Evolutionary conservation across 148 eudicot species (phyloP), one percentile per base, ranked within the genome.

Genomic region (Rhododendron molle): DNA sequence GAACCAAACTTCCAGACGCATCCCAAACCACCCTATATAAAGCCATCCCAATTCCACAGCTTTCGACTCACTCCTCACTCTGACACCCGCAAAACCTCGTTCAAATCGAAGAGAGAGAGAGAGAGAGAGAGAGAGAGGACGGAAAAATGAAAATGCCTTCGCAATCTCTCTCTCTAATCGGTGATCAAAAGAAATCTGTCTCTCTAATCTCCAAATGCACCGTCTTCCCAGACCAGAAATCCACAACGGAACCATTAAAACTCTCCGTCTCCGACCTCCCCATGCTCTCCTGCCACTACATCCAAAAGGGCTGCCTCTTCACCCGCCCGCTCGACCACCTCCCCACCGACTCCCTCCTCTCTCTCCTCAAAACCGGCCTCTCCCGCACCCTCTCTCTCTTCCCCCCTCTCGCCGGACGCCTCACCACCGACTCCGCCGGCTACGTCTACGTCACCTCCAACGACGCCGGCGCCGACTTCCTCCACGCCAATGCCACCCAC

Each of bases 271-370:
- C 98, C 5, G 96, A 95, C 88, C 92, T 95, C 13, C 95, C 96
- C 0, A 95, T 95, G 98, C 90, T 95, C 20, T 93, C 98, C 9
- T 95, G 98, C 65, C 97, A 95, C 36, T 95, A 95, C 92, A 95
- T 95, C 76, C 98, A 95, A 76, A 94, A 95, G 38, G 98, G 98
- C 81, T 44, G 88, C 67, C 89, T 95, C 28, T 92, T 93, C 85
- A 85, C 94, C 2, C 85, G 78, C 58, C 93, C 93, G 0, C 71
- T 3, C 10, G 6, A 21, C 7, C 90, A 86, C 0, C 21, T 81
- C 58, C 56, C 89, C 26, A 16, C 81, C 9, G 1, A 81, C 1
- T 5, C 72, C 2, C 82, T 93, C 0, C 14, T 93, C 20, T 7
- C 92, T 14, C 87, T 85, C 69, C 85, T 95, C 71, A 90, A 90